These are phyloP conservation scores for Pelagophyceae sp. DNA, from an alignment of 352 stramenopile species.

Conservation along the genomic window DNA sequence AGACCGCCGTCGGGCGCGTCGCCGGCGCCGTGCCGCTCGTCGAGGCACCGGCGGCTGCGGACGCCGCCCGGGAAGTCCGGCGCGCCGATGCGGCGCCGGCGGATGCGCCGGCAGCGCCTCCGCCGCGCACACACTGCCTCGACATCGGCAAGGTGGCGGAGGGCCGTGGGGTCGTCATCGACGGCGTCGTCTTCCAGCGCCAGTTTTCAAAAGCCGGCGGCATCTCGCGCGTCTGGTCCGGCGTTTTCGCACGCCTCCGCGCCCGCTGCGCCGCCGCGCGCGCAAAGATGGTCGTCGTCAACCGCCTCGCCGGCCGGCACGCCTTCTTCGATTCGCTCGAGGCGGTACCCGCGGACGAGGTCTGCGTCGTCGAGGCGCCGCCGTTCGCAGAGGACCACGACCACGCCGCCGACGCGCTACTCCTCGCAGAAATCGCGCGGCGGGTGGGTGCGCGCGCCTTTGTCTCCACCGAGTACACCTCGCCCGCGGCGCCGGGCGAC, in stretches of 20 bases:
- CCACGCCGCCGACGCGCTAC: slow-evolving; percentile 16
- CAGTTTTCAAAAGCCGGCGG: slow-evolving; percentile 17
- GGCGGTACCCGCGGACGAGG: background rate
- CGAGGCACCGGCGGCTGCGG: background rate
- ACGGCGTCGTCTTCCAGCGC: slow-evolving; percentile 37
- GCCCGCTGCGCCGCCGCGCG: background rate
- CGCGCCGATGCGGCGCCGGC: background rate
- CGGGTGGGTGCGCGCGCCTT: slow-evolving; percentile 21
- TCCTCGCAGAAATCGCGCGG: slow-evolving; percentile 10
- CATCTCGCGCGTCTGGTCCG: slow-evolving; percentile 33
- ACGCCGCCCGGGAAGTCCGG: background rate
- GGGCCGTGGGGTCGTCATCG: slow-evolving; percentile 35
- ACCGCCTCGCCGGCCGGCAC: background rate
- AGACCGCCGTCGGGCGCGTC: background rate
- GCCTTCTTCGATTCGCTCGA: background rate
- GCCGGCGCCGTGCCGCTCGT: background rate
- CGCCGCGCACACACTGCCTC: slow-evolving; percentile 10
- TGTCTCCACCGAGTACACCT: slow-evolving; percentile 33
- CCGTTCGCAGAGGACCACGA: slow-evolving; percentile 17
- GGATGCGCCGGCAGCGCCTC: background rate
- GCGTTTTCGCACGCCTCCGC: slow-evolving; percentile 7
- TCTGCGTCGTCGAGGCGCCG: background rate
- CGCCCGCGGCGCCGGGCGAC: slow-evolving; percentile 13
- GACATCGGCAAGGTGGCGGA: no score
- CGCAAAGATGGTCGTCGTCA: background rate